Evolutionary conservation across 2,329 filamentous ascomycete genomes (phyloP).

Genomic region (Cercospora citrullina): DNA sequence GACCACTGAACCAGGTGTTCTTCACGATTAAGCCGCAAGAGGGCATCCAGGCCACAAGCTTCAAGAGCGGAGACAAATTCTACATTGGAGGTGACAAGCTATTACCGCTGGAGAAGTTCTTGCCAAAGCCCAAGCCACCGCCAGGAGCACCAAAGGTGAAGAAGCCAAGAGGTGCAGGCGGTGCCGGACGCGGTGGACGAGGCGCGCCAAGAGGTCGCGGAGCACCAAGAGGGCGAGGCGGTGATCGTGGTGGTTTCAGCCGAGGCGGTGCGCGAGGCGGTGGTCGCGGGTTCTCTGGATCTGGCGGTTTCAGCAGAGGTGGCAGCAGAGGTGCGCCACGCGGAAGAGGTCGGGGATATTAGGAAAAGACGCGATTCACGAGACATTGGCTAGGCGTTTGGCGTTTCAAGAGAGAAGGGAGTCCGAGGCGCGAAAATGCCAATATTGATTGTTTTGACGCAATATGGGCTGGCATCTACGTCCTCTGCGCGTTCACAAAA

Average conservation of each 20-base stretch:
- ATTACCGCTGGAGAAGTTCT: conserved; percentile 90
- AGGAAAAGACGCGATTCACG: conserved; percentile 18
- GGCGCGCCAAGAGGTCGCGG: conserved; percentile 58
- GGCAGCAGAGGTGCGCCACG: conserved; percentile 33
- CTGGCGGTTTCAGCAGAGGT: conserved; percentile 22
- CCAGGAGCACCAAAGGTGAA: conserved; percentile 67
- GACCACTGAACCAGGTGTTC: conserved; percentile 95
- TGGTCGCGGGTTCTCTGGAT: conserved; percentile 19
- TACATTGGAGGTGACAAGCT: conserved; percentile 88
- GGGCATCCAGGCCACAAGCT: conserved; percentile 90
- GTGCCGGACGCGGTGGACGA: conserved; percentile 45
- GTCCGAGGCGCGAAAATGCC: conserved; percentile 4
- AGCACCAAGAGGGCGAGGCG: conserved; percentile 47
- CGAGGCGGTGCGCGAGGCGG: conserved; percentile 20
- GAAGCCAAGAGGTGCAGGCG: conserved; percentile 62
- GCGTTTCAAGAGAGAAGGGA: conserved; percentile 11
- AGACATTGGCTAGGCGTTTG: conserved; percentile 26
- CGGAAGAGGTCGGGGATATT: conserved; percentile 42
- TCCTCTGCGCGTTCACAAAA: neutral
- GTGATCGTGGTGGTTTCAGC: conserved; percentile 39
- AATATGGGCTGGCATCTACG: neutral
- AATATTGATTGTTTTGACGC: neutral
- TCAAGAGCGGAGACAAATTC: conserved; percentile 96
- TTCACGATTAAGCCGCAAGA: conserved; percentile 98
- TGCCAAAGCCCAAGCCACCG: conserved; percentile 83